phyloP scores from a whole-genome alignment of 2,329 filamentous ascomycete genomes.

The Colletotrichum tanaceti region DNA sequence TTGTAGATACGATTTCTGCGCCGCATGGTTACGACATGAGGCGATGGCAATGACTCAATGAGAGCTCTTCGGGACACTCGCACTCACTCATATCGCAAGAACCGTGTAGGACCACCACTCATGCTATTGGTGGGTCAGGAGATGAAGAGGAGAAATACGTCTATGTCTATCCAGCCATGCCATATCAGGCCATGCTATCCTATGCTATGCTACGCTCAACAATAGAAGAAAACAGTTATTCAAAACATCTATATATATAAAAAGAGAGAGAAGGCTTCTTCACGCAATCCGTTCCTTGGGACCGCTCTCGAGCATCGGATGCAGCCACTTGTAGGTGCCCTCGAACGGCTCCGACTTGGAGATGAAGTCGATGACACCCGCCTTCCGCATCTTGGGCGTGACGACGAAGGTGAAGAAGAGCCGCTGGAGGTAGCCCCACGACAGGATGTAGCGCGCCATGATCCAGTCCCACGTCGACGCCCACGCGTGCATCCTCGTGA shows the following conservation, averaged over 20 bases:
- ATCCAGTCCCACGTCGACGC: constrained; percentile 44
- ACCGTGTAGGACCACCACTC: no score
- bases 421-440: constrained; percentile 15
- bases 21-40: no score
- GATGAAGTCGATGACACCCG: constrained; percentile 43
- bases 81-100: no score
- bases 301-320: constrained; percentile 12
- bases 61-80: no score
- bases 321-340: constrained; percentile 35
- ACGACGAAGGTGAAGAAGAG: constrained; percentile 32
- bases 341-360: constrained; percentile 39
- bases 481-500: constrained; percentile 46
- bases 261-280: background rate
- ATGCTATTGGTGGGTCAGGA: background rate
- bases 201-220: background rate
- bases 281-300: background rate
- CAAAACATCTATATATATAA: no score
- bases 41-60: no score
- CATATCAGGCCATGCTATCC: background rate
- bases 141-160: no score
- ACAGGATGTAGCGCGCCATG: constrained; percentile 42
- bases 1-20: no score
- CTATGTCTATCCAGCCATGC: background rate
- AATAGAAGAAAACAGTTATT: background rate
- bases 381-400: constrained; percentile 33